These are phyloP conservation scores for Citrullus colocynthis DNA, from an alignment of 306 rosid species.

Conservation along the genomic window DNA sequence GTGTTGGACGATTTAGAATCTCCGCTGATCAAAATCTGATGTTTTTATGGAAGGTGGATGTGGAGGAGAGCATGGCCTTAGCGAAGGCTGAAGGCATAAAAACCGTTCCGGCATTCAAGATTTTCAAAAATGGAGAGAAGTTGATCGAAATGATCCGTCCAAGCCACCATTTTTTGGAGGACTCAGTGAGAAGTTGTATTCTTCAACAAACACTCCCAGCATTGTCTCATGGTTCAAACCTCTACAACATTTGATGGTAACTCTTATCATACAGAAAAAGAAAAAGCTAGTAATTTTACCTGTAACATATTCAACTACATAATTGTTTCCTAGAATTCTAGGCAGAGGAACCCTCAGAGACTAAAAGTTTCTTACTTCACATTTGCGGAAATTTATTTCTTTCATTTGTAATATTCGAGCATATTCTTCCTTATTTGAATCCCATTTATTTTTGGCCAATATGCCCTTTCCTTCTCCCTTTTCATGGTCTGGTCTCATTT, in stretches of 20 bases:
- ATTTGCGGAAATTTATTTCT: slow-evolving; percentile 36
- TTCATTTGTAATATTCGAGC: slow-evolving; percentile 10
- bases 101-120: slow-evolving; percentile 59
- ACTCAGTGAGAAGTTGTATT: slow-evolving; percentile 43
- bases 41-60: slow-evolving; percentile 46
- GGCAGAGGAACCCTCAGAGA: slow-evolving; percentile 37
- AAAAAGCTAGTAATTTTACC: slow-evolving; percentile 24
- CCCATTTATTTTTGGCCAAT: slow-evolving; percentile 4
- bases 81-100: slow-evolving; percentile 64
- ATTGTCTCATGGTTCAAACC: slow-evolving; percentile 11
- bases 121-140: slow-evolving; percentile 69
- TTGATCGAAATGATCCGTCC: slow-evolving; percentile 75
- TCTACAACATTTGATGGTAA: slow-evolving; percentile 25
- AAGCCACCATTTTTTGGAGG: slow-evolving; percentile 56
- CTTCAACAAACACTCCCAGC: slow-evolving; percentile 23
- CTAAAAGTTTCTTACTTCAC: slow-evolving; percentile 27
- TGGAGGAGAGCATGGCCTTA: slow-evolving; percentile 49
- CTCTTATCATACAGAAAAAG: slow-evolving; percentile 28
- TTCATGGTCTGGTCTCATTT: neutral
- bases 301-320: slow-evolving; percentile 45
- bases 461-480: neutral
- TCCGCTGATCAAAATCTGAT: neutral
- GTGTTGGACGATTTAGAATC: neutral
- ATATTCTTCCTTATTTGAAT: slow-evolving; percentile 6
- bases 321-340: slow-evolving; percentile 41